Percentiles rank a stretch among this genome's conserved stretches.
These are phyloP conservation scores for Cryphonectria naterciae DNA, from an alignment of 2,329 filamentous ascomycete species.

Conservation along the genomic window DNA sequence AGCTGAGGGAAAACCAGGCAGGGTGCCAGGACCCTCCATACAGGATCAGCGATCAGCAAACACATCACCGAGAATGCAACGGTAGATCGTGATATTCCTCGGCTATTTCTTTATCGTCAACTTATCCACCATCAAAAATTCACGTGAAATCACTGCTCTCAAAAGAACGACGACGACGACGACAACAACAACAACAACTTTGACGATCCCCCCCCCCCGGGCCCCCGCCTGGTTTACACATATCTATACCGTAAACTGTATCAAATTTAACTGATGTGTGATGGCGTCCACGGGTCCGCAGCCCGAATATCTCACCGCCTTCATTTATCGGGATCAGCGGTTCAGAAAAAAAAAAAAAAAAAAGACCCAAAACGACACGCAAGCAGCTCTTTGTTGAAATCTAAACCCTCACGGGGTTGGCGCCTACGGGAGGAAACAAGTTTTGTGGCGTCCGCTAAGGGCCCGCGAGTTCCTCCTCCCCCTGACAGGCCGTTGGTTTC, in stretches of 20 bases:
- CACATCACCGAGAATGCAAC: background rate
- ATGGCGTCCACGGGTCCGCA: background rate
- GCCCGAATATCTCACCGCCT: background rate
- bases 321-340: background rate
- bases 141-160: background rate
- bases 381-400: background rate
- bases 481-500: background rate
- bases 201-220: background rate
- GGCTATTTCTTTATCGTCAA: background rate
- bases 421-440: background rate
- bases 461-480: background rate
- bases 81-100: constrained; percentile 4
- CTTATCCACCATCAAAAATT: background rate
- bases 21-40: background rate
- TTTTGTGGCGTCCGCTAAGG: background rate
- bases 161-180: background rate
- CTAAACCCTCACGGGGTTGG: background rate
- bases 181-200: background rate
- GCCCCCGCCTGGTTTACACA: too few species aligned
- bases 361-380: background rate
- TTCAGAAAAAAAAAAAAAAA: background rate
- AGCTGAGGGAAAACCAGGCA: background rate
- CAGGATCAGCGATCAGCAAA: background rate
- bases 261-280: too few species aligned
- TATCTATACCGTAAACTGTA: background rate